Conservation (phyloP, 1,284 basidiomycete genomes). For the Puccinia novopanici region DNA sequence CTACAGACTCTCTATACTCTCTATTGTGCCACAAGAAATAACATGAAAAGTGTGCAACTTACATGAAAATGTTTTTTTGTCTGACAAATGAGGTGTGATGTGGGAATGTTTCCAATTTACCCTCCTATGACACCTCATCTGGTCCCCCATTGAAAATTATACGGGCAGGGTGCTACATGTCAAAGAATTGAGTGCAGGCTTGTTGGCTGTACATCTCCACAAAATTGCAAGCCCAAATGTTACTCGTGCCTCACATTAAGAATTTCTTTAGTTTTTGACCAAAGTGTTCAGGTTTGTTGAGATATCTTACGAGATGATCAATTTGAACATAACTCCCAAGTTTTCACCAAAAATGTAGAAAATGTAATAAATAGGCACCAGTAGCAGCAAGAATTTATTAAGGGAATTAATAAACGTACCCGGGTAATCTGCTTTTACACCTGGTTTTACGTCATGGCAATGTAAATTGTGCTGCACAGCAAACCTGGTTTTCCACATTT, state of each 20-base stretch:
- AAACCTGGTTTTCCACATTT: too few species aligned
- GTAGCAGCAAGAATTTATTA: neutral
- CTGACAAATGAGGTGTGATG: neutral
- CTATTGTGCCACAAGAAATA: too few species aligned
- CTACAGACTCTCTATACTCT: too few species aligned
- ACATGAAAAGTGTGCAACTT: too few species aligned
- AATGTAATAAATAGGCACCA: neutral
- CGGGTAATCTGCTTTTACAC: too few species aligned
- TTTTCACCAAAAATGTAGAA: neutral
- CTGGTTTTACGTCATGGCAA: too few species aligned
- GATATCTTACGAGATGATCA: neutral
- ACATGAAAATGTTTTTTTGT: too few species aligned
- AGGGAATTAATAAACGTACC: too few species aligned
- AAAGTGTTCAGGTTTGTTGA: neutral
- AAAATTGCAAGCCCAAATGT: too few species aligned
- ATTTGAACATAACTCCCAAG: neutral
- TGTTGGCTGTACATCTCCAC: neutral
- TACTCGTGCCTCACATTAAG: neutral
- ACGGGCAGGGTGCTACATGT: neutral
- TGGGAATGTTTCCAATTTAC: neutral
- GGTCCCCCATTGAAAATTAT: conserved; percentile 1
- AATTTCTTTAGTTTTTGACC: neutral
- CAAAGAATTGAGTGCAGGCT: neutral
- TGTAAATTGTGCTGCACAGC: too few species aligned
- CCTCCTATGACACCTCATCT: neutral